Evolutionary conservation across 495 filamentous ascomycete species (phyloP).

Genomic region (Astrocystis sublimbata): DNA sequence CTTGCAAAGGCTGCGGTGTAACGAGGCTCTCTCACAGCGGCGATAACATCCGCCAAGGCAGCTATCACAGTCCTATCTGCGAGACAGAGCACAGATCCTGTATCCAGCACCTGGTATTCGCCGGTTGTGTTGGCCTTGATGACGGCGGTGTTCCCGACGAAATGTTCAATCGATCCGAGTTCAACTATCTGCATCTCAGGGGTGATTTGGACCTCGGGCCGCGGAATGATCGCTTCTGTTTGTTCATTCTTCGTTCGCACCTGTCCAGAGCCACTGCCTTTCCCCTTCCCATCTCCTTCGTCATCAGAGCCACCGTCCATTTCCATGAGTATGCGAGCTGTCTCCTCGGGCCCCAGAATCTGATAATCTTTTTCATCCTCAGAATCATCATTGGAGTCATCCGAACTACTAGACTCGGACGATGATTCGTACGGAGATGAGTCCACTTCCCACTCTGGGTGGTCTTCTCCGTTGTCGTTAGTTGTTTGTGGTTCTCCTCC

Average conservation of each 20-base stretch:
- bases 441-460: slow-evolving; percentile 59
- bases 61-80: slow-evolving; percentile 74
- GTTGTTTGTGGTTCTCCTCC: slow-evolving; percentile 18
- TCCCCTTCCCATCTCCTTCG: slow-evolving; percentile 58
- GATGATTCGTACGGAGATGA: slow-evolving; percentile 61
- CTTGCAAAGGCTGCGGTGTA: slow-evolving; percentile 75
- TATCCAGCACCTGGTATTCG: slow-evolving; percentile 79
- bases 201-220: slow-evolving; percentile 72
- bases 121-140: slow-evolving; percentile 79
- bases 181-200: slow-evolving; percentile 71
- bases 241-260: slow-evolving; percentile 75
- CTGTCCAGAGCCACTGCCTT: slow-evolving; percentile 39
- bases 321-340: slow-evolving; percentile 77
- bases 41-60: slow-evolving; percentile 76
- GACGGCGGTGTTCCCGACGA: slow-evolving; percentile 74
- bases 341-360: slow-evolving; percentile 73
- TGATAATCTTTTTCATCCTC: slow-evolving; percentile 72
- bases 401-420: slow-evolving; percentile 52
- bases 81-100: slow-evolving; percentile 79
- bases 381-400: slow-evolving; percentile 60
- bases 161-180: slow-evolving; percentile 69
- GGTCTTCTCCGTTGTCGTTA: slow-evolving; percentile 25
- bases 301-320: slow-evolving; percentile 70
- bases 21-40: slow-evolving; percentile 75
- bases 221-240: slow-evolving; percentile 64